Percentiles rank a stretch among this genome's conserved stretches.
Conservation (phyloP, 164 flowering plant species). For the Cinnamomum chago region DNA sequence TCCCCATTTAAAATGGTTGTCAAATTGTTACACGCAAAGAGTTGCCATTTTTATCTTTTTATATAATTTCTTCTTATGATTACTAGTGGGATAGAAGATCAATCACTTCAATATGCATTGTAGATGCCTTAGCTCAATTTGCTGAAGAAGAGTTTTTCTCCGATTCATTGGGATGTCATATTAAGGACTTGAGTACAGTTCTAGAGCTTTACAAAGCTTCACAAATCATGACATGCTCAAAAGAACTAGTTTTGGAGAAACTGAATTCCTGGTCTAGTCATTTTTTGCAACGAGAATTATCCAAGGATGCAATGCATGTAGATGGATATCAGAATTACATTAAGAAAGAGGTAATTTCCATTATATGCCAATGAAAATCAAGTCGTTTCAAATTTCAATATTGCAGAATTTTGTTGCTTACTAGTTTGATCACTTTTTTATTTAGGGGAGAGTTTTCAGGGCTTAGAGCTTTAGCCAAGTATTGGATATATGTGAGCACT, state of each 20-base stretch:
- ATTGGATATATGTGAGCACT: not conserved
- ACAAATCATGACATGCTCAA: constrained; percentile 38
- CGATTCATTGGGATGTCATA: constrained; percentile 13
- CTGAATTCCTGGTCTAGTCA: constrained; percentile 22
- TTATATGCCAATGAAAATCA: not conserved
- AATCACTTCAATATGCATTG: constrained; percentile 9
- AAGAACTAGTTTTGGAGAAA: constrained; percentile 23
- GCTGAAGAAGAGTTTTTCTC: constrained; percentile 21
- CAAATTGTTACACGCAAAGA: too few relatives aligned
- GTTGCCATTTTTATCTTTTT: too few relatives aligned
- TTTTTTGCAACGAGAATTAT: constrained; percentile 21
- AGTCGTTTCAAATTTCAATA: not conserved
- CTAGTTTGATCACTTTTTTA: not conserved
- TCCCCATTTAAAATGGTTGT: too few relatives aligned
- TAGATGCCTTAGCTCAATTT: constrained; percentile 42
- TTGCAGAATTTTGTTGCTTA: too few relatives aligned
- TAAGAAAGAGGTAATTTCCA: constrained; percentile 37
- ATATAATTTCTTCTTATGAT: too few relatives aligned
- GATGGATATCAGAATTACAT: not conserved
- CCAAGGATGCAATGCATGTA: not conserved
- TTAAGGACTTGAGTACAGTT: constrained; percentile 11
- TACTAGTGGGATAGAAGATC: not conserved
- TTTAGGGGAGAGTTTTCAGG: not conserved
- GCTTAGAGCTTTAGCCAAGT: not conserved
- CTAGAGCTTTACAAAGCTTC: constrained; percentile 57